phyloP scores from a whole-genome alignment of 441 rosid genomes.

The Arabidopsis hybrid region DNA sequence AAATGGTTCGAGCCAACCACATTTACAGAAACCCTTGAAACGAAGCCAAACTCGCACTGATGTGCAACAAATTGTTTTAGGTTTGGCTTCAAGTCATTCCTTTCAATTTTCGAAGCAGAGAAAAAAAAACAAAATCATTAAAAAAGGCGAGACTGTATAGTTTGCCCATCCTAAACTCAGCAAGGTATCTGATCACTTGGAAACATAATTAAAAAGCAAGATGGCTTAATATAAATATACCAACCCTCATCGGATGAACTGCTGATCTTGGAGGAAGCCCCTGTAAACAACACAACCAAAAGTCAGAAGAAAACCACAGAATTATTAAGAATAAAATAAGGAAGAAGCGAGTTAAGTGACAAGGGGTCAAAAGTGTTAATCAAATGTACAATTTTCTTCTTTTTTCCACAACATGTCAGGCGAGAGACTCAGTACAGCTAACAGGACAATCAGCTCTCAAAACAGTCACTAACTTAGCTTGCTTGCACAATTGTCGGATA shows the following conservation, averaged over 20 bases:
- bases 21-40: constrained; percentile 17
- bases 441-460: neutral
- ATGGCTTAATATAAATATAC: constrained; percentile 56
- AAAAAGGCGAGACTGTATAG: constrained; percentile 13
- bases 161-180: constrained; percentile 25
- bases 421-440: constrained; percentile 14
- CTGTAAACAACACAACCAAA: constrained; percentile 50
- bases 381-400: constrained; percentile 13
- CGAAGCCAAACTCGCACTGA: constrained; percentile 4
- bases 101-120: constrained; percentile 18
- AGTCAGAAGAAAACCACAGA: constrained; percentile 25
- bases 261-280: constrained; percentile 99
- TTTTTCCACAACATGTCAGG: constrained; percentile 19
- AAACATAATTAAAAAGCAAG: constrained; percentile 35
- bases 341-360: constrained; percentile 4
- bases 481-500: neutral
- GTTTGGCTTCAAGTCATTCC: constrained; percentile 26
- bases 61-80: neutral
- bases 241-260: constrained; percentile 99
- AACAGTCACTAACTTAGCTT: neutral
- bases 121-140: neutral
- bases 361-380: constrained; percentile 12
- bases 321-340: constrained; percentile 21
- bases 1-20: neutral
- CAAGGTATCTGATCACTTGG: constrained; percentile 22